These are phyloP conservation scores for Priceomyces castillae DNA, from an alignment of 805 yeast species.

Conservation along the genomic window DNA sequence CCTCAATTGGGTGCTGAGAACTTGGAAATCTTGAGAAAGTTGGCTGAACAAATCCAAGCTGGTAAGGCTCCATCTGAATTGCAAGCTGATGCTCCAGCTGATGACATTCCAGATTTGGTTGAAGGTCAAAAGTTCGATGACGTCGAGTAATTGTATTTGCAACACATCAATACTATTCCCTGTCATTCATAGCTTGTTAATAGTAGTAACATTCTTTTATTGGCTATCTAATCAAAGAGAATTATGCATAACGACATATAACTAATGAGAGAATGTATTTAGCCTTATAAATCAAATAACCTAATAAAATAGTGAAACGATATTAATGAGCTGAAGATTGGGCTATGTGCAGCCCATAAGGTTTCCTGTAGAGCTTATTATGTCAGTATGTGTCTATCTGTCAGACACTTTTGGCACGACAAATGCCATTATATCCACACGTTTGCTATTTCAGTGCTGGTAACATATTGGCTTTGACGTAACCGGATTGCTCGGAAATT, in stretches of 20 bases:
- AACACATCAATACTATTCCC: not conserved
- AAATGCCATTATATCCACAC: no score
- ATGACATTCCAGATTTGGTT: slow-evolving; percentile 74
- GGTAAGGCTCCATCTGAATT: slow-evolving; percentile 49
- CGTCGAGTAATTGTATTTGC: slow-evolving; percentile 33
- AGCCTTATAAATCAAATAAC: slow-evolving; percentile 3
- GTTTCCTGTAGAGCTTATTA: no score
- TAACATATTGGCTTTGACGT: no score
- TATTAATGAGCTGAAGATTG: not conserved
- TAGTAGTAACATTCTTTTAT: not conserved
- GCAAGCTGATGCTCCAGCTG: slow-evolving; percentile 46
- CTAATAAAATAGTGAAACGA: not conserved
- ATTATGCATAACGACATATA: slow-evolving; percentile 6
- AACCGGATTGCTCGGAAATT: no score
- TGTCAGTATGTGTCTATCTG: no score
- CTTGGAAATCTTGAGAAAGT: slow-evolving; percentile 79
- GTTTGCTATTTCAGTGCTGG: no score
- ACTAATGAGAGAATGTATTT: slow-evolving; percentile 7
- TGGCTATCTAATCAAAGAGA: slow-evolving; percentile 2
- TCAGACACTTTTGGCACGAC: no score
- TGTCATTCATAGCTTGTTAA: slow-evolving; percentile 2
- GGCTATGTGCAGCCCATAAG: not conserved
- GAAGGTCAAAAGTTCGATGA: slow-evolving; percentile 87
- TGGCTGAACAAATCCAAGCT: slow-evolving; percentile 84
- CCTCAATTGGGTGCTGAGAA: slow-evolving; percentile 97